Base-by-base conservation (phyloP, 768 basidiomycete genomes). In the Dentipellis sp. region DNA sequence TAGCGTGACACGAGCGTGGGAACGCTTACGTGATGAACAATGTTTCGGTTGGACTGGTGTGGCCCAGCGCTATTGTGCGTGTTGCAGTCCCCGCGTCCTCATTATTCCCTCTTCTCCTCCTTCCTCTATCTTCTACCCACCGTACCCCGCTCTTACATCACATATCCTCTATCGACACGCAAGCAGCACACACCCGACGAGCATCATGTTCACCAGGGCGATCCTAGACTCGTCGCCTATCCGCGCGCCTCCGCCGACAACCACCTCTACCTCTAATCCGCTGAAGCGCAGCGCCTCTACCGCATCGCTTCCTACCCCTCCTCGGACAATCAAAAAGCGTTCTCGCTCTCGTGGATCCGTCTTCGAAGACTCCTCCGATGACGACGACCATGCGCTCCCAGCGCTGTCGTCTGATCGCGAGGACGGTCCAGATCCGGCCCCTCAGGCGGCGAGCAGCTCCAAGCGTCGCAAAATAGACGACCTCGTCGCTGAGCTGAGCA, bases 221-320 rank as follows among this genome's bases (percentile, higher is more conserved):
- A 34, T 45, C 21, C 39, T 53, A 22, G 53, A 53, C 17, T 53
- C 53, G 8, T 53, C 53, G 38, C 40, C 53, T 10, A 23, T 53
- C 40, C 52, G 21, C 21, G 38, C 29, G n/a, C 53, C 47, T 29
- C 45, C 48, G 6, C 58, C 11, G 7, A 52, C 39, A 7, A 51
- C 17, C 35, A 52, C 48, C 45, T 47, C 54, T 36, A 35, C 2
- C 16, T 55, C 48, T 23, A 60, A 59, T 53, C 54, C 56, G n/a
- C 47, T 62, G 16, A 62, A 62, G 48, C 61, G 61, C 47, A 59
- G 58, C 46, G 61, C 61, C n/a, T 63, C 58, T 1, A 54, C 62
- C 17, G 60, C 62, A 16, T 62, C 59, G 16, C 60, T 63, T 21
- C 62, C 58, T 10, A 62, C 61, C 9, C 61, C 61, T 10, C 61